phyloP scores from a whole-genome alignment of 257 asterid genomes.

The Salvia splendens region DNA sequence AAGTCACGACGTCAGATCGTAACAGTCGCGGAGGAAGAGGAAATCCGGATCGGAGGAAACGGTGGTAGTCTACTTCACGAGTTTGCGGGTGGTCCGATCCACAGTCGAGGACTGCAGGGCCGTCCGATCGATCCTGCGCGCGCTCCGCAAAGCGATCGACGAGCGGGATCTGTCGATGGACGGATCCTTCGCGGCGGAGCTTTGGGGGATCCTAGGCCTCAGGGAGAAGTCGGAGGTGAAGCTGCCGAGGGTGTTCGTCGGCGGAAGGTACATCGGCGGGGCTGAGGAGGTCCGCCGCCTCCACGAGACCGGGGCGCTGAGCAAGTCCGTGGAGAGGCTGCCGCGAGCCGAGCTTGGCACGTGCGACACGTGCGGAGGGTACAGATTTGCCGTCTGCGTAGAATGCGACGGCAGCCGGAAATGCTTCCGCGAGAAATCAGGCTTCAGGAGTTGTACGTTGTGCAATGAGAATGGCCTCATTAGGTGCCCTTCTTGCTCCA shows the following conservation, averaged over 20 bases:
- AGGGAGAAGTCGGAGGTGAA: slow-evolving; percentile 50
- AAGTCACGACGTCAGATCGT: no score
- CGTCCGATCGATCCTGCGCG: slow-evolving; percentile 61
- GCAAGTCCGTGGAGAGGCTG: slow-evolving; percentile 56
- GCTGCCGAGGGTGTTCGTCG: slow-evolving; percentile 79
- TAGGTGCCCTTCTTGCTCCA: slow-evolving; percentile 89
- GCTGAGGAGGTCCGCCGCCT: slow-evolving; percentile 77
- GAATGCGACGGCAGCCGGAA: slow-evolving; percentile 85
- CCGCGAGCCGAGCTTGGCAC: slow-evolving; percentile 51
- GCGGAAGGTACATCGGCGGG: slow-evolving; percentile 86
- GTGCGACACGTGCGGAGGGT: slow-evolving; percentile 79
- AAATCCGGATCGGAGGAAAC: slow-evolving; percentile 61
- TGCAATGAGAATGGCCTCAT: slow-evolving; percentile 92
- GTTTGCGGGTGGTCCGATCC: slow-evolving; percentile 72
- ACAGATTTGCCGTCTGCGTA: slow-evolving; percentile 65
- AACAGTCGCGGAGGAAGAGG: slow-evolving; percentile 8
- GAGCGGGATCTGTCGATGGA: slow-evolving; percentile 94
- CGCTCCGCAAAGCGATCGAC: slow-evolving; percentile 68
- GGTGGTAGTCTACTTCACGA: slow-evolving; percentile 73
- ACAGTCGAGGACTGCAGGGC: slow-evolving; percentile 83
- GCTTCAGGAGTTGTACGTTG: slow-evolving; percentile 67
- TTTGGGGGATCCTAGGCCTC: slow-evolving; percentile 54
- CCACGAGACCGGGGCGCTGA: slow-evolving; percentile 86
- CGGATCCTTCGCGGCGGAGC: slow-evolving; percentile 62
- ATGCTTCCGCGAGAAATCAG: slow-evolving; percentile 68